phyloP scores from a whole-genome alignment of 768 basidiomycete genomes.

The Russula dissimulans region DNA sequence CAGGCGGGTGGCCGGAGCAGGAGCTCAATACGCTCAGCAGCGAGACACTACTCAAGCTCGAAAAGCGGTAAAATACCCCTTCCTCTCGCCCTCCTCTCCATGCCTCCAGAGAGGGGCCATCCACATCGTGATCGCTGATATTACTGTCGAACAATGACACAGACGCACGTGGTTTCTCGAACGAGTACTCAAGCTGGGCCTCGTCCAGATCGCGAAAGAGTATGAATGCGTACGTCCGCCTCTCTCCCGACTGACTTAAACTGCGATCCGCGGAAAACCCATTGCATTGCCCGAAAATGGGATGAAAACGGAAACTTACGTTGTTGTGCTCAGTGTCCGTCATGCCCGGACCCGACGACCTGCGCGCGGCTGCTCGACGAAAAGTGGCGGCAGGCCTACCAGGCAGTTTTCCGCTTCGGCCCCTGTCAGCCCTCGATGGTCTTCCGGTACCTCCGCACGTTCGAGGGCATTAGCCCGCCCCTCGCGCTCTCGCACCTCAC shows the following conservation, averaged over 20 bases:
- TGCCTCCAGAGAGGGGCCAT: neutral
- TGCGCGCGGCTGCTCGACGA: constrained; percentile 87
- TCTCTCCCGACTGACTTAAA: too few relatives aligned
- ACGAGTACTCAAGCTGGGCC: constrained; percentile 82
- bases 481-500: constrained; percentile 76
- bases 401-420: constrained; percentile 79
- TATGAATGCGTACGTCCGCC: constrained; percentile 75
- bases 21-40: constrained; percentile 75
- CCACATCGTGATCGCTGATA: neutral
- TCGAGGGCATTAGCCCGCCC: constrained; percentile 87
- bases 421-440: constrained; percentile 89
- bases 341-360: constrained; percentile 69
- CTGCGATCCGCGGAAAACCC: too few relatives aligned
- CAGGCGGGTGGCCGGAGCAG: constrained; percentile 74
- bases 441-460: constrained; percentile 80
- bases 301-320: neutral
- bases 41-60: constrained; percentile 80
- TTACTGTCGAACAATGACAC: neutral
- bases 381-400: constrained; percentile 87
- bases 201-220: constrained; percentile 83
- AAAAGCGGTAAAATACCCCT: constrained; percentile 49
- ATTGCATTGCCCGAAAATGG: too few relatives aligned
- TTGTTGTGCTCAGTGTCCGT: constrained; percentile 47
- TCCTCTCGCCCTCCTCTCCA: constrained; percentile 11
- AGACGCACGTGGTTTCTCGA: constrained; percentile 95